Evolutionary conservation across 2,329 filamentous ascomycete genomes (phyloP).

Genomic region (Emergomyces orientalis): DNA sequence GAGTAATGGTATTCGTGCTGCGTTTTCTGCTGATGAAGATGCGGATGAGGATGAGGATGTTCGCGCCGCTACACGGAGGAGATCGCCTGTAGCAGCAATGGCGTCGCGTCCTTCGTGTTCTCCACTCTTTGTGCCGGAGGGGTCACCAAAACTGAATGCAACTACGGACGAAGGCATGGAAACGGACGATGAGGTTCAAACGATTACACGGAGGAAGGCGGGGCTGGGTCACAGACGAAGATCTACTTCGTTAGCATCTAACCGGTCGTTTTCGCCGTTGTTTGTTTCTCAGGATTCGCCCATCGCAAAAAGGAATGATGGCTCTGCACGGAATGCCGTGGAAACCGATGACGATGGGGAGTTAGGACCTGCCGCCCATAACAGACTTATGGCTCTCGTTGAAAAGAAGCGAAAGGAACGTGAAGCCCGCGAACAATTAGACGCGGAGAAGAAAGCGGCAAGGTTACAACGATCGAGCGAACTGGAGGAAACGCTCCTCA

Average conservation of each 20-base stretch:
- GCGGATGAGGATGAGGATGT: not conserved
- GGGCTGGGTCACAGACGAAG: not conserved
- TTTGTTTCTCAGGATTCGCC: conserved; percentile 1
- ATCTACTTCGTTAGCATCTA: not conserved
- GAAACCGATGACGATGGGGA: conserved; percentile 16
- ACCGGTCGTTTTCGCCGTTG: not conserved
- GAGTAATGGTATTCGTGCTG: not conserved
- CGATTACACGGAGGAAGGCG: conserved; percentile 20
- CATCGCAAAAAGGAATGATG: not conserved
- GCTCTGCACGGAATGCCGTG: not conserved
- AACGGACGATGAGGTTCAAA: conserved; percentile 25
- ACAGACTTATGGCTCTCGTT: conserved; percentile 62
- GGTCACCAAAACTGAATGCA: not conserved
- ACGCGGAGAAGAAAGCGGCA: conserved; percentile 33
- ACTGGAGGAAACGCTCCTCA: conserved; percentile 21
- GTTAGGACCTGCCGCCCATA: conserved; percentile 35
- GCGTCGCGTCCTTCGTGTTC: not conserved
- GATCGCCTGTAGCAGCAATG: not conserved
- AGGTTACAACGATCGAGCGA: conserved; percentile 21
- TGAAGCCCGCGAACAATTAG: conserved; percentile 53
- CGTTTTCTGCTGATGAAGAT: not conserved
- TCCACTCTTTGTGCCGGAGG: not conserved
- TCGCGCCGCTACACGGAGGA: too few species aligned
- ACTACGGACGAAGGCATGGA: not conserved
- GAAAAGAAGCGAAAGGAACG: conserved; percentile 64